Evolutionary conservation across 1,284 basidiomycete genomes (phyloP).

Genomic region (Leccinum angustisporum): DNA sequence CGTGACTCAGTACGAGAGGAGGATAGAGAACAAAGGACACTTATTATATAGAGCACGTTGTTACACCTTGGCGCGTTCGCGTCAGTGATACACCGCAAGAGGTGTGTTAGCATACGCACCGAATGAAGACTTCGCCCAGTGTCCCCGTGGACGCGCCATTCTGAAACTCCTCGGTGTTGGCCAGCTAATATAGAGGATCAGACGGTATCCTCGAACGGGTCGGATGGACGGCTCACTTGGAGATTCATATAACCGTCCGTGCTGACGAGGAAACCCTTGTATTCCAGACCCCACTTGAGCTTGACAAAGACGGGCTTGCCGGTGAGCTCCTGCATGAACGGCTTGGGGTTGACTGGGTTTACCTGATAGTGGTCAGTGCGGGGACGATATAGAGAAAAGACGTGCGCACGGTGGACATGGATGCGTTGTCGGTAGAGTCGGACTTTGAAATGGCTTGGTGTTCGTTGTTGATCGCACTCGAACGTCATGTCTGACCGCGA

Average conservation of each 20-base stretch:
- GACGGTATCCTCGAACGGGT: neutral
- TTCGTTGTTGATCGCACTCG: neutral
- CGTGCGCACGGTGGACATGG: neutral
- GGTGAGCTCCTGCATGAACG: constrained; percentile 97
- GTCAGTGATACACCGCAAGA: constrained; percentile 6
- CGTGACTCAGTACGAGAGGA: constrained; percentile 31
- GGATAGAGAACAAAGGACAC: constrained; percentile 37
- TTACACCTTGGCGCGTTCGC: constrained; percentile 57
- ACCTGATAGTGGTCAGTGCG: constrained; percentile 47
- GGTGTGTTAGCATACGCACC: constrained; percentile 49
- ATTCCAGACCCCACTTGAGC: constrained; percentile 99
- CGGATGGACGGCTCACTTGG: constrained; percentile 59
- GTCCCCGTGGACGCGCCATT: constrained; percentile 95
- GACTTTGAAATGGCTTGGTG: constrained; percentile 46
- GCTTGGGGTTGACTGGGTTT: constrained; percentile 96
- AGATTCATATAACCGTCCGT: constrained; percentile 99
- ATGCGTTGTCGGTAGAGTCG: constrained; percentile 32
- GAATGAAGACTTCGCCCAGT: constrained; percentile 97
- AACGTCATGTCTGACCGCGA: constrained; percentile 84
- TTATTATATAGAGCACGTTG: constrained; percentile 92
- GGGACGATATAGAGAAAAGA: neutral
- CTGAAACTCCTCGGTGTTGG: constrained; percentile 98
- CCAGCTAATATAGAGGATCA: constrained; percentile 43
- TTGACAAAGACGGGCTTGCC: constrained; percentile 95
- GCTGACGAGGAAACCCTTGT: constrained; percentile 98